Evolutionary conservation across 2,329 filamentous ascomycete species (phyloP), one percentile per base, ranked within the genome.

Genomic region (Sarocladiaceae sp.): DNA sequence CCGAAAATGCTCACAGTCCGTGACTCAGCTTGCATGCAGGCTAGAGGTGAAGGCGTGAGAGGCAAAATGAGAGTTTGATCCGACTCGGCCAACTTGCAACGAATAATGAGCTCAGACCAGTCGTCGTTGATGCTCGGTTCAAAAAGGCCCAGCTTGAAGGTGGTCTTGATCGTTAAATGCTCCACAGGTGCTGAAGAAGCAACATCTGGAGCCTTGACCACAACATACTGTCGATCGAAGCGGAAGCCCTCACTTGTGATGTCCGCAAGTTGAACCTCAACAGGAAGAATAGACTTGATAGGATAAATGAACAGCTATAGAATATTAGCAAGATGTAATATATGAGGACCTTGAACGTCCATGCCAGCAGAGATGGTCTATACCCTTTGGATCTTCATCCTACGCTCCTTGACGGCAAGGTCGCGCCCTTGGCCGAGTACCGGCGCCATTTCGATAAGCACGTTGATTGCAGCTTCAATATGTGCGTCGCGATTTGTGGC

Each of bases 1-100:
- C 57, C 57, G 26, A 57, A 58, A 26, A 58, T 56, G 49, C 54
- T 58, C n/a, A 58, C 55, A 15, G 52, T 52, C 25, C 55, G 56
- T 0, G 55, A 51, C 37, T 47, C 48, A 11, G 57, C 53, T 17
- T 56, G 22, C 13, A 56, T 46, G 31, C 49, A 54, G 26, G 52
- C 40, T 8, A 57, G 40, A 13, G 57, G 55, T 6, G 57, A 57
- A 2, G 57, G 57, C 4, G 55, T 58, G 17, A 58, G 57, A 2
- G 57, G 55, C 4, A 58, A 35, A 7, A 55, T 57, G 17, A 58
- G 55, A 12, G 17, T 33, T 15, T n/a, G 15, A 25, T 55, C 54
- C 15, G 56, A 53, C 25, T 51, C 15, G 12, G 51, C 53, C 10
- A 46, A 15, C 6, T 52, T 58, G 42, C 54, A 51, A n/a, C 37